These are phyloP conservation scores for Fusarium proliferatum DNA, from an alignment of 2,329 filamentous ascomycete genomes.

Conservation along the genomic window DNA sequence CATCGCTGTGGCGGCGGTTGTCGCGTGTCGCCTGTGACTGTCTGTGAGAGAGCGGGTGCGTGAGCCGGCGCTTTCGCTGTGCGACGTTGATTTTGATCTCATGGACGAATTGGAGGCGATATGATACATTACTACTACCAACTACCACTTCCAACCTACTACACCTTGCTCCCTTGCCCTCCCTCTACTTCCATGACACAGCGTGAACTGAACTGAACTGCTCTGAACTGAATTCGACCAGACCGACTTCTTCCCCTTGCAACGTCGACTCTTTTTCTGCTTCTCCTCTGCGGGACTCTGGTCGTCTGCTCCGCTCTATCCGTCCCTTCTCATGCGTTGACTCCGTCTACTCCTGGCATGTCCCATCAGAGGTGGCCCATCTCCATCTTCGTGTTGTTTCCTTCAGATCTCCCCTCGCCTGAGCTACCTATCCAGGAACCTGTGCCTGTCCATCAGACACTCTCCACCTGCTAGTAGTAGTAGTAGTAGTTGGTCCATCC, in stretches of 20 bases:
- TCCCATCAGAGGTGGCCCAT: slow-evolving; percentile 34
- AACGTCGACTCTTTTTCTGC: slow-evolving; percentile 24
- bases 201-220: slow-evolving; percentile 2
- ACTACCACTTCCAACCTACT: not conserved
- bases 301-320: slow-evolving; percentile 20
- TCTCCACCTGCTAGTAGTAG: slow-evolving; percentile 33
- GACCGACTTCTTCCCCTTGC: slow-evolving; percentile 21
- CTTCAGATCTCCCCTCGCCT: slow-evolving; percentile 34
- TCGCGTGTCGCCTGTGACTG: slow-evolving; percentile 24
- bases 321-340: slow-evolving; percentile 11
- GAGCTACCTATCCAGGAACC: slow-evolving; percentile 28
- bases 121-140: slow-evolving; percentile 19
- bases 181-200: slow-evolving; percentile 3
- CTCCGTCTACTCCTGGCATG: slow-evolving; percentile 27
- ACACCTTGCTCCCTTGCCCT: not conserved
- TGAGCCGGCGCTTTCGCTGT: slow-evolving; percentile 27
- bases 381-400: slow-evolving; percentile 28
- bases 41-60: not conserved
- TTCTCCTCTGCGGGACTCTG: slow-evolving; percentile 5
- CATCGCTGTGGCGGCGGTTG: slow-evolving; percentile 37
- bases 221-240: slow-evolving; percentile 8
- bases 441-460: slow-evolving; percentile 38
- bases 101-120: slow-evolving; percentile 15
- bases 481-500: slow-evolving; percentile 11
- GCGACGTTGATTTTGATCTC: slow-evolving; percentile 39